Base-by-base conservation (phyloP, 495 filamentous ascomycete genomes). In the Xylaria palmicola region DNA sequence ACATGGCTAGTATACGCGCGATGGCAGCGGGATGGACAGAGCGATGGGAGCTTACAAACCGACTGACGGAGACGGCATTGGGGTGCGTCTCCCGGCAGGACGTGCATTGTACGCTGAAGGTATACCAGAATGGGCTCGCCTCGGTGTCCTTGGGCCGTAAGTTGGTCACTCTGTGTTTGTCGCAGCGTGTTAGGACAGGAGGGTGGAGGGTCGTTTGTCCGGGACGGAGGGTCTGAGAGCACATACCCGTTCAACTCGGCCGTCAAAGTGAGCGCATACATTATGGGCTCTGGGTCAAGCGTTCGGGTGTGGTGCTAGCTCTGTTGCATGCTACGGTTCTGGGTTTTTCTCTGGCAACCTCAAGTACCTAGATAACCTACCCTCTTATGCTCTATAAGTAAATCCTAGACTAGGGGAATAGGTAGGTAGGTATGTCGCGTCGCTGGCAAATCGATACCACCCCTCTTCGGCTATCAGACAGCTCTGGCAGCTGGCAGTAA, bases 21-120 rank as follows among this genome's bases (percentile, higher is more conserved):
- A n/a, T 12, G 19, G 12, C 4, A n/a, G 17, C 0, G 30, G 19
- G 22, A 26, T 3, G 39, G 5, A 26, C 12, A 29, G 19, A 49
- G 0, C 9, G 13, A 45, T 22, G 61, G 37, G 6, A 24, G 53
- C 89, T 65, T 84, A 97, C 94, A 77, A 92, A 95, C 32, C 95
- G 89, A 73, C 83, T 96, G 64, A 99, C 83, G 54, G 83, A 88
- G 40, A 99, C 85, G 74, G 83, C 87, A 67, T 98, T 99, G 3
- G 89, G 85, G 72, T 99, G 95, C 0, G 77, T 85, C 77, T 99
- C 94, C 51, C 90, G 84, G 73, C 94, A 99, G 24, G 92, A 96
- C 10, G 89, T 96, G 74, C 94, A 99, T 79, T 97, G 89, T 41
- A 99, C 93, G 68, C 88, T 91, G 84, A 99, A 97, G 48, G 89